Percentiles rank a stretch among this genome's conserved stretches.
phyloP scores from a whole-genome alignment of 1,284 basidiomycete genomes.

The Moesziomyces parantarcticus region DNA sequence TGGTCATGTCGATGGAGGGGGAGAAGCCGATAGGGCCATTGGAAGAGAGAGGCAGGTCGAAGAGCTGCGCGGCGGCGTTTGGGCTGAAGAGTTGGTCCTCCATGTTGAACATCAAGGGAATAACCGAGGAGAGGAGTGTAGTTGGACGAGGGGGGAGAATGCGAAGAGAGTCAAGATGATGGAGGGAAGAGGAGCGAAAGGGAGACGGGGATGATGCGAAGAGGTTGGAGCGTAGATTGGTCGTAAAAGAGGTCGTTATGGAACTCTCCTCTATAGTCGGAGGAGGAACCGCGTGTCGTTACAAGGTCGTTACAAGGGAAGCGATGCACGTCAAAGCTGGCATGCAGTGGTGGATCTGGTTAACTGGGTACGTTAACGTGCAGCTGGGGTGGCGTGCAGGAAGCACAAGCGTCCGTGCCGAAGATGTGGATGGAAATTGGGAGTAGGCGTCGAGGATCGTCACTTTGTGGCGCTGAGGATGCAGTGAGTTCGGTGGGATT shows the following conservation, averaged over 20 bases:
- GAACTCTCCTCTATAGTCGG: conserved; percentile 10
- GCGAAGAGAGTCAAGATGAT: conserved; percentile 4
- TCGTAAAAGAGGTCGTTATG: conserved; percentile 31
- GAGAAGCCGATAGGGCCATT: conserved; percentile 43
- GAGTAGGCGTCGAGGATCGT: conserved; percentile 4
- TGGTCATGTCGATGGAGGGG: conserved; percentile 40
- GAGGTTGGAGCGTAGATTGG: conserved; percentile 1
- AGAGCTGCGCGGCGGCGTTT: conserved; percentile 31
- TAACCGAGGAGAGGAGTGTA: neutral
- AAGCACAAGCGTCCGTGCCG: conserved; percentile 23
- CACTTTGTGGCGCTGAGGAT: conserved; percentile 9
- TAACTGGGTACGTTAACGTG: conserved; percentile 9
- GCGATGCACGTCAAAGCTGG: conserved; percentile 16
- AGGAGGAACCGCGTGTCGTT: conserved; percentile 29
- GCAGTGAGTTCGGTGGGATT: conserved; percentile 31
- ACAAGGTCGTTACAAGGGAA: conserved; percentile 39
- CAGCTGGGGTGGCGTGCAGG: conserved; percentile 18
- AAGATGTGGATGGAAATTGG: conserved; percentile 9
- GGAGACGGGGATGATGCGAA: neutral
- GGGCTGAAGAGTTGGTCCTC: conserved; percentile 53
- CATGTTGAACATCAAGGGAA: conserved; percentile 16
- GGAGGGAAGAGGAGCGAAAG: neutral
- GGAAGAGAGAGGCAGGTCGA: conserved; percentile 34
- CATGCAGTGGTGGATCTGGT: conserved; percentile 31
- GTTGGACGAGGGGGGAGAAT: conserved; percentile 2